Conservation (phyloP, 2,329 filamentous ascomycete species). For the Aureobasidium sp. region DNA sequence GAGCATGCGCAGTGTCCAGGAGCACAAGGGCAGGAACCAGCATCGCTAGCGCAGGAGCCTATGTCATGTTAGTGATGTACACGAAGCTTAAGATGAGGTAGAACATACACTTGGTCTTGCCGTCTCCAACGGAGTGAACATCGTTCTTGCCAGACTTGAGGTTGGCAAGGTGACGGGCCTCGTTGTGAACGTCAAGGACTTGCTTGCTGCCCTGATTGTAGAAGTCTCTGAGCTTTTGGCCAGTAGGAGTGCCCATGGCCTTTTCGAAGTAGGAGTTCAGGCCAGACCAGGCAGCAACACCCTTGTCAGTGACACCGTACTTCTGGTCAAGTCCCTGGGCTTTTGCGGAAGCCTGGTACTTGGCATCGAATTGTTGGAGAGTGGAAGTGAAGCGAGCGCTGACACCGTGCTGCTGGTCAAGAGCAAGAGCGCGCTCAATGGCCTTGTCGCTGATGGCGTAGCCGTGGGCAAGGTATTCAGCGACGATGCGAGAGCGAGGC, state of each 20-base stretch:
- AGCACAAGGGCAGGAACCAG: constrained; percentile 39
- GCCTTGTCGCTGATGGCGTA: constrained; percentile 75
- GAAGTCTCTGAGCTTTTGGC: constrained; percentile 80
- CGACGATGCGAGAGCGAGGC: constrained; percentile 84
- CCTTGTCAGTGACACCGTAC: constrained; percentile 73
- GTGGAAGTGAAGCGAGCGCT: constrained; percentile 70
- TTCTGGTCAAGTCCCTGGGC: constrained; percentile 76
- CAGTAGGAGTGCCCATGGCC: constrained; percentile 77
- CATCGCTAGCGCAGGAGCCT: constrained; percentile 36
- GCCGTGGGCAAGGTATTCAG: constrained; percentile 93
- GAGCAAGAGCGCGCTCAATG: constrained; percentile 73
- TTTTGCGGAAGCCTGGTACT: constrained; percentile 81
- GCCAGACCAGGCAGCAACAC: constrained; percentile 59
- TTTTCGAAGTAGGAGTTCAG: constrained; percentile 91
- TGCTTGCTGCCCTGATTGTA: constrained; percentile 81
- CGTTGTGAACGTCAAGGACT: constrained; percentile 86
- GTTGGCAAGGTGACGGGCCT: constrained; percentile 81
- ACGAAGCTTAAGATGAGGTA: neutral
- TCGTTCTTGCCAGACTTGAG: constrained; percentile 65
- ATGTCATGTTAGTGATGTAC: neutral
- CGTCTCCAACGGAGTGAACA: constrained; percentile 32
- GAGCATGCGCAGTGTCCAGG: constrained; percentile 41
- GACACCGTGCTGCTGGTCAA: constrained; percentile 86
- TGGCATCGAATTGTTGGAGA: constrained; percentile 69
- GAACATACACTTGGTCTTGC: constrained; percentile 34